Evolutionary conservation across 345 rosid genomes (phyloP).

Genomic region (Psidium friedrichsthalianum): DNA sequence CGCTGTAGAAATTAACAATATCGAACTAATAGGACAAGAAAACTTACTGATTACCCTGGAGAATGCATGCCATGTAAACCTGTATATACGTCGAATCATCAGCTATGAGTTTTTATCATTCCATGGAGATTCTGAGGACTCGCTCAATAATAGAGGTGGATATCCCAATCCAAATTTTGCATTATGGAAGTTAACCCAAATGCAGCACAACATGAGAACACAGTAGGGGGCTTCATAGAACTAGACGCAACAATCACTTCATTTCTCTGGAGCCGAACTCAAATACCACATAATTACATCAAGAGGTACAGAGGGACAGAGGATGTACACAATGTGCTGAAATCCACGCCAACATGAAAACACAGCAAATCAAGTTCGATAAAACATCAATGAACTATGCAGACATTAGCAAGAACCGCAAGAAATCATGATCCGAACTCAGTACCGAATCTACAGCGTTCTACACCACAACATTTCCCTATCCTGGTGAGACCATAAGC

Average conservation of each 20-base stretch:
- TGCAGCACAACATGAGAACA: neutral
- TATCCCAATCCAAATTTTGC: neutral
- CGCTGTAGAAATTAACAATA: neutral
- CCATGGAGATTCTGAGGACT: neutral
- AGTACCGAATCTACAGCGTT: neutral
- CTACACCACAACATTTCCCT: neutral
- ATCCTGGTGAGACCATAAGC: neutral
- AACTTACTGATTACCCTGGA: slow-evolving; percentile 65
- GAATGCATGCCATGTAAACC: slow-evolving; percentile 94
- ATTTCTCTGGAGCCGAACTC: neutral
- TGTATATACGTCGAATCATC: slow-evolving; percentile 21
- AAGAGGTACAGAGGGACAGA: neutral
- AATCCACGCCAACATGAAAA: neutral
- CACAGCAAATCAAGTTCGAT: neutral
- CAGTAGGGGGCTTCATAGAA: neutral
- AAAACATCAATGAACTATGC: neutral
- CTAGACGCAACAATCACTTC: neutral
- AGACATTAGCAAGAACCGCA: neutral
- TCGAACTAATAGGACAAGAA: neutral
- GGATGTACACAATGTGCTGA: neutral
- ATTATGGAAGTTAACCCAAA: neutral
- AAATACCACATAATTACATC: neutral
- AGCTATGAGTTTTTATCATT: neutral
- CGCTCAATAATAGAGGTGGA: no score
- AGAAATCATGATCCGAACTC: neutral